A percentile compares a stretch with the other conserved stretches of the same genome.
These are phyloP conservation scores for Chlorella sp. DNA, from an alignment of 139 green algal genomes.

Conservation along the genomic window DNA sequence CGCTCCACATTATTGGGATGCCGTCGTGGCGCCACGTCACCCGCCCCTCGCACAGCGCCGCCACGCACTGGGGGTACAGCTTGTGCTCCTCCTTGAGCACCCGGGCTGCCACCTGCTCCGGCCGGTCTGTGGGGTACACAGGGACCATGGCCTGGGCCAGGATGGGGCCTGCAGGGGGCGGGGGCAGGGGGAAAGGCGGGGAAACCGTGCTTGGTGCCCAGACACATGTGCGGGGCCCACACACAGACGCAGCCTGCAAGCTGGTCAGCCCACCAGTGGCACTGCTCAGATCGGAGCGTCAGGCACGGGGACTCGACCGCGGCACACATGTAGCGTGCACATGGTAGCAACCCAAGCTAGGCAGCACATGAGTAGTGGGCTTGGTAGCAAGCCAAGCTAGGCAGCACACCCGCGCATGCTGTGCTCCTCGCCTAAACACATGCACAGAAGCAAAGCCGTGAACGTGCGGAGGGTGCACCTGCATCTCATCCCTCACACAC, in stretches of 20 bases:
- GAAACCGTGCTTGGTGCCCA: background rate
- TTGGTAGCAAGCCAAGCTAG: too few species aligned
- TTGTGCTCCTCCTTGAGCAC: conserved; percentile 92
- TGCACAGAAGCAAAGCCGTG: background rate
- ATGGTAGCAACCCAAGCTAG: too few species aligned
- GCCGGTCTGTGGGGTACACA: conserved; percentile 85
- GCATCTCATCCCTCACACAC: background rate
- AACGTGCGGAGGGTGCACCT: background rate
- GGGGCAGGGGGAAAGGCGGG: background rate
- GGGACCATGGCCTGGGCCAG: conserved; percentile 91
- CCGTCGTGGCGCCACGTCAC: conserved; percentile 92
- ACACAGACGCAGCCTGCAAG: too few species aligned
- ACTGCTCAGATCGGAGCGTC: too few species aligned
- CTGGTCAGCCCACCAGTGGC: too few species aligned
- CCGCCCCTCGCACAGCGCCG: conserved; percentile 88
- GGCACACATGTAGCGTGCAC: too few species aligned
- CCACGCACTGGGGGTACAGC: conserved; percentile 90
- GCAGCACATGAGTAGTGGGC: too few species aligned
- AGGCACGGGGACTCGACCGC: too few species aligned
- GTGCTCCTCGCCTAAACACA: background rate
- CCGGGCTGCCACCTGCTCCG: conserved; percentile 77
- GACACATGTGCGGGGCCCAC: too few species aligned
- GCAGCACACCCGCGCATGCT: too few species aligned
- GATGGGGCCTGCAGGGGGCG: conserved; percentile 76
- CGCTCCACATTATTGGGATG: conserved; percentile 74